Evolutionary conservation across 345 rosid genomes (phyloP).

Genomic region (Acer negundo): DNA sequence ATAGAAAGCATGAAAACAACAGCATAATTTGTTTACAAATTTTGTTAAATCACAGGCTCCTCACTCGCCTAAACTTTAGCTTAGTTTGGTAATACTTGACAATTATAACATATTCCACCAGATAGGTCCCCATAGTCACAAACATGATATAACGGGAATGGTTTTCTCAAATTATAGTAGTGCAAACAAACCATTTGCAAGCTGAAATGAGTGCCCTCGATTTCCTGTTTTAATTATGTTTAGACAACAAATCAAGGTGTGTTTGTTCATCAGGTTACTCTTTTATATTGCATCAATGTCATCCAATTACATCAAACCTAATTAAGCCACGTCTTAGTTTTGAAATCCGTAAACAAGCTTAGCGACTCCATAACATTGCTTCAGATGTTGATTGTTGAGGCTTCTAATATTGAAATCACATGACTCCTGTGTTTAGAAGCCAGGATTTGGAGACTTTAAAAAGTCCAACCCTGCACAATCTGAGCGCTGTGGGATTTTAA

Average conservation of each 20-base stretch:
- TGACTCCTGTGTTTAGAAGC: neutral
- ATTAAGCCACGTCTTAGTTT: neutral
- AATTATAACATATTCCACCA: neutral
- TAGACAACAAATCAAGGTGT: neutral
- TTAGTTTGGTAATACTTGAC: neutral
- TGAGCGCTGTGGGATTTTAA: neutral
- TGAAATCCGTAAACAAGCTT: neutral
- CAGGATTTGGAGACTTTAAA: neutral
- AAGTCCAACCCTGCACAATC: neutral
- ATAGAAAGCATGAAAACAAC: neutral
- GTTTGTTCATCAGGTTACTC: neutral
- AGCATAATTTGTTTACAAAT: neutral
- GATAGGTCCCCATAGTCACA: neutral
- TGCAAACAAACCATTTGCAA: neutral
- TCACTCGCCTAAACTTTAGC: neutral
- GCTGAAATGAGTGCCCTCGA: neutral
- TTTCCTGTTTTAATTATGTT: neutral
- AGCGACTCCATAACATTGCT: neutral
- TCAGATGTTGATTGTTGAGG: neutral
- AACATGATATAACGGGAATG: neutral
- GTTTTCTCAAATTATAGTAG: neutral
- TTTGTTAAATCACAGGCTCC: neutral
- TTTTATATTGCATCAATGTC: neutral
- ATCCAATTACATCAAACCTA: neutral
- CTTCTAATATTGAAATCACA: neutral